Conservation (phyloP, 2,329 filamentous ascomycete genomes). For the Colletotrichum sansevieriae region DNA sequence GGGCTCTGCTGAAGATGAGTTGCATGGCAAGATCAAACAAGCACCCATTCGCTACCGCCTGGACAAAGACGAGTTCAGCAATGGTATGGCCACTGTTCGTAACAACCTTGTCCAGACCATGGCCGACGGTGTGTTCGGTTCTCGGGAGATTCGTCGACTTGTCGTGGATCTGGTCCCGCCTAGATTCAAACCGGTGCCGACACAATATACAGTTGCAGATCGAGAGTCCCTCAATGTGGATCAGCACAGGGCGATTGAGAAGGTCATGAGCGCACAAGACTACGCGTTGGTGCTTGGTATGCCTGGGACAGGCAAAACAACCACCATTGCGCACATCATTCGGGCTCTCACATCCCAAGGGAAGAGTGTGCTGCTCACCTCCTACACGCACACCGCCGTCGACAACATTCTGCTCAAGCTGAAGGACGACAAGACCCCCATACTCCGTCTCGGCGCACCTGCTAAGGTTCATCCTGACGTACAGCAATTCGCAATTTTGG, state of each 20-base stretch:
- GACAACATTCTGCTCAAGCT: slow-evolving; percentile 98
- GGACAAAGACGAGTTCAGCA: slow-evolving; percentile 98
- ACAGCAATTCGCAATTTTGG: slow-evolving; percentile 84
- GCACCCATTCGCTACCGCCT: slow-evolving; percentile 80
- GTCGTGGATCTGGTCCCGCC: slow-evolving; percentile 84
- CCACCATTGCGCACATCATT: slow-evolving; percentile 97
- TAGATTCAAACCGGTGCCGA: slow-evolving; percentile 76
- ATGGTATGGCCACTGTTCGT: slow-evolving; percentile 93
- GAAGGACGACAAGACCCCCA: slow-evolving; percentile 79
- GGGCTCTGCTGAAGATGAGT: slow-evolving; percentile 64
- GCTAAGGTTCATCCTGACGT: slow-evolving; percentile 92
- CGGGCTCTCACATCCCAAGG: slow-evolving; percentile 87
- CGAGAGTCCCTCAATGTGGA: slow-evolving; percentile 84
- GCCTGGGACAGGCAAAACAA: slow-evolving; percentile 98
- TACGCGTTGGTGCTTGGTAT: slow-evolving; percentile 98
- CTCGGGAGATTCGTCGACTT: slow-evolving; percentile 79
- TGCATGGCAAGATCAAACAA: slow-evolving; percentile 64
- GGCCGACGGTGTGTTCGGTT: slow-evolving; percentile 80
- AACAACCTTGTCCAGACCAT: slow-evolving; percentile 96
- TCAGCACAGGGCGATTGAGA: slow-evolving; percentile 87
- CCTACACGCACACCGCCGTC: slow-evolving; percentile 96
- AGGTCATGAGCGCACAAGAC: slow-evolving; percentile 95
- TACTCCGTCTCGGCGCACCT: slow-evolving; percentile 86
- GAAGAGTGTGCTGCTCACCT: slow-evolving; percentile 93
- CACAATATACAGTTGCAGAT: slow-evolving; percentile 72